A percentile compares a stretch with the other conserved stretches of the same genome.
These are phyloP conservation scores for Tetracentron sinense DNA, from an alignment of 164 flowering plant species.

Conservation along the genomic window DNA sequence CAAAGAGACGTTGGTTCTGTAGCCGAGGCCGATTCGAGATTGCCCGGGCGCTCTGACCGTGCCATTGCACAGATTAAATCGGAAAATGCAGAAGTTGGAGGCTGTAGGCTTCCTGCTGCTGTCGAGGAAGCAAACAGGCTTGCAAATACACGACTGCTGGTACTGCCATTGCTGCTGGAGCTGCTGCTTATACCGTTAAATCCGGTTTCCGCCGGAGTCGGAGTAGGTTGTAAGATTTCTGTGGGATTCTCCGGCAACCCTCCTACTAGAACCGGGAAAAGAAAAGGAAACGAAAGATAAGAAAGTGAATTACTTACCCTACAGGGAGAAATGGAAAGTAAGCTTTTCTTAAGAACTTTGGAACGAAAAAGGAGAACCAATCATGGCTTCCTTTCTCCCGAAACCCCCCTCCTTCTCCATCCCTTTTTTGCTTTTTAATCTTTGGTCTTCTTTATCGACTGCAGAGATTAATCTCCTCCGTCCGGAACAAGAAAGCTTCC, in stretches of 20 bases:
- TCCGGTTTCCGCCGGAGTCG: constrained; percentile 14
- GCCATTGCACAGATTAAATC: constrained; percentile 27
- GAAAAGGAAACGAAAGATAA: not conserved
- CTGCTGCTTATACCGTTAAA: constrained; percentile 10
- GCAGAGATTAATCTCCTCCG: constrained; percentile 1
- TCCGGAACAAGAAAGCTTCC: constrained; percentile 1
- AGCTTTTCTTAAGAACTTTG: no score
- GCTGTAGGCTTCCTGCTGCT: constrained; percentile 4
- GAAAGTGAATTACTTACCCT: no score
- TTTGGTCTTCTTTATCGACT: constrained; percentile 6
- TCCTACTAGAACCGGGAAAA: constrained; percentile 7
- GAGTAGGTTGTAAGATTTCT: constrained; percentile 3
- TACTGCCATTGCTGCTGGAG: constrained; percentile 13
- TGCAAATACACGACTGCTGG: constrained; percentile 41
- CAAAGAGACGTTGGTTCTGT: constrained; percentile 41
- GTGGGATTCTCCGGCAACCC: constrained; percentile 35
- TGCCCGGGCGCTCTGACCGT: constrained; percentile 18
- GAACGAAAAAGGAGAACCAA: constrained; percentile 25
- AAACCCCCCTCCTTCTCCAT: not conserved
- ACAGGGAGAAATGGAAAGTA: no score
- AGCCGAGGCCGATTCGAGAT: constrained; percentile 6
- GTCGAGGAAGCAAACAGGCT: constrained; percentile 44
- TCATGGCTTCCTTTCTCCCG: constrained; percentile 32
- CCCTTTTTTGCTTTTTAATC: constrained; percentile 19
- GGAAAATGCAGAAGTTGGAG: constrained; percentile 30